phyloP scores from a whole-genome alignment of 1,284 basidiomycete genomes.

The Porodaedalea pini region DNA sequence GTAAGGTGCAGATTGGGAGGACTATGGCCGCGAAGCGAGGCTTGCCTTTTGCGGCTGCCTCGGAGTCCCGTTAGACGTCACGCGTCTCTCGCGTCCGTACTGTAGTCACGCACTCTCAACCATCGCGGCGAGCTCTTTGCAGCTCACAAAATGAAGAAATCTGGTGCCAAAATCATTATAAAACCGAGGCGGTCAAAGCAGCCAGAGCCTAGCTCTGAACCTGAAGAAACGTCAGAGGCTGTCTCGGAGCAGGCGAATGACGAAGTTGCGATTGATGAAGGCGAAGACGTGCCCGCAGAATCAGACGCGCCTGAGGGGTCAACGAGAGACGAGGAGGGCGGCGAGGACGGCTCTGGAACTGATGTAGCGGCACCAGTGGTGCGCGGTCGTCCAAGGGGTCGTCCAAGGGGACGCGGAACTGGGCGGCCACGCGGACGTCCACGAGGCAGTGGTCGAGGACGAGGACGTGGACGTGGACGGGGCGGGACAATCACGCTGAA shows the following conservation, averaged over 20 bases:
- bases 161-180: constrained; percentile 47
- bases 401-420: constrained; percentile 3
- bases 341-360: constrained; percentile 18
- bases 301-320: constrained; percentile 20
- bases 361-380: constrained; percentile 21
- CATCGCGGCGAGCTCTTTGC: neutral
- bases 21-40: neutral
- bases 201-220: constrained; percentile 26
- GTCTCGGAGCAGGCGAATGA: constrained; percentile 18
- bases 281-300: constrained; percentile 18
- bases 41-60: neutral
- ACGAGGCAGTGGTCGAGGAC: constrained; percentile 25
- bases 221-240: constrained; percentile 12
- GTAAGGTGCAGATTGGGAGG: neutral
- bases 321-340: constrained; percentile 20
- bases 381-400: constrained; percentile 43
- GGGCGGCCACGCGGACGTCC: constrained; percentile 18
- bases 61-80: neutral
- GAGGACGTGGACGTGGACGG: constrained; percentile 45
- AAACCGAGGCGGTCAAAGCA: constrained; percentile 40
- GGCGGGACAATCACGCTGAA: constrained; percentile 33
- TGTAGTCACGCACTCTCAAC: neutral
- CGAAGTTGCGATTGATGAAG: constrained; percentile 21
- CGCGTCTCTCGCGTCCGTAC: neutral
- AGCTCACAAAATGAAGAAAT: constrained; percentile 18